Base-by-base conservation (phyloP, 192 early-diverging fungal species). In the Entophlyctis luteolus region DNA sequence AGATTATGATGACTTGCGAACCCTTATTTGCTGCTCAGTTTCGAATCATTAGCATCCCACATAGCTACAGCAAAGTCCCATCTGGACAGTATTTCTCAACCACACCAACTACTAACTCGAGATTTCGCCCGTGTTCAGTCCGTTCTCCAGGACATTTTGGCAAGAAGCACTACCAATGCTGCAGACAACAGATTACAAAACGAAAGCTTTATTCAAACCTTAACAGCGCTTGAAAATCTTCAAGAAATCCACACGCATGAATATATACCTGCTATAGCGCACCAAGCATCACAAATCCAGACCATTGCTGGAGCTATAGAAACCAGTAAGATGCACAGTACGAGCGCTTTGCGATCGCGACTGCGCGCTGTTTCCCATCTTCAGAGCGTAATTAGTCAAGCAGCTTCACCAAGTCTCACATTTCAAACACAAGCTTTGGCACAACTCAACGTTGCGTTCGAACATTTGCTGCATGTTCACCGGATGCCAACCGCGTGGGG, bases 401-500 rank as follows among this genome's bases (percentile, higher is more conserved):
- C 49, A 10, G 53, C 77, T 6, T 34, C 37, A 33, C 73, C 77
- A 2, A 42, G 29, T 1, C n/a, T 78, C 3, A 23, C 20, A 37
- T 34, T 32, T 4, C 20, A 77, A 20, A 47, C 22, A 23, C 27
- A 47, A 28, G 49, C 48, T 2, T 49, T 75, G 25, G 39, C 39
- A n/a, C 59, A 55, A 23, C 67, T 79, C 27, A 73, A 62, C 1
- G 53, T 69, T 31, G 81, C 78, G 14, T 77, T 83, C 45, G 35
- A 52, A 20, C 81, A 83, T 49, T 58, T 83, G 6, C 52, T 80
- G 22, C 78, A 80, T 69, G 75, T 83, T 1, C 77, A 83, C 68
- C 71, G 81, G 23, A 83, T 83, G 76, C 73, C 76, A 10, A 70
- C 78, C 4, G 81, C 81, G 1, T 83, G 76, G 76, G 81, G 76